phyloP scores from a whole-genome alignment of 768 basidiomycete species.

The Glaciozyma martinii region DNA sequence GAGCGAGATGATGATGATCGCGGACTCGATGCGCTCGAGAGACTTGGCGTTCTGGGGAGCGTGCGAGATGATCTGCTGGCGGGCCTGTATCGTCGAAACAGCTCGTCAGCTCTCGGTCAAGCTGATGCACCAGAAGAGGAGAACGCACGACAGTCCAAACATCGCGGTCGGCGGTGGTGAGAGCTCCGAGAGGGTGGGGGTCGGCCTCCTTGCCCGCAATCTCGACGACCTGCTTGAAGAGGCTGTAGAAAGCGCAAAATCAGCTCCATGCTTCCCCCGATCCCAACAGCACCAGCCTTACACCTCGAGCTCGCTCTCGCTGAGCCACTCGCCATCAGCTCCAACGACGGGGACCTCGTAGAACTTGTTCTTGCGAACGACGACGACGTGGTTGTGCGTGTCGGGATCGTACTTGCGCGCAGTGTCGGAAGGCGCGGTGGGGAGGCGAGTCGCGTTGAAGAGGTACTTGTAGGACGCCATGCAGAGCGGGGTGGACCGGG shows the following conservation, averaged over 20 bases:
- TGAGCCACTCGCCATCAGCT: slow-evolving; percentile 58
- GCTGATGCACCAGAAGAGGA: background rate
- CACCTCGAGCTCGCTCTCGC: slow-evolving; percentile 71
- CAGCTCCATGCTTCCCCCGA: background rate
- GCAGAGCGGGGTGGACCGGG: slow-evolving; percentile 64
- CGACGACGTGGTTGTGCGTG: slow-evolving; percentile 76
- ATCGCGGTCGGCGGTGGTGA: slow-evolving; percentile 84
- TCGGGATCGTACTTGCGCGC: slow-evolving; percentile 68
- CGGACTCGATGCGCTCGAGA: slow-evolving; percentile 73
- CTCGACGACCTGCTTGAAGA: slow-evolving; percentile 65
- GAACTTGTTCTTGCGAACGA: slow-evolving; percentile 83
- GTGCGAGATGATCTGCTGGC: slow-evolving; percentile 23
- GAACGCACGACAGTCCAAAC: slow-evolving; percentile 58
- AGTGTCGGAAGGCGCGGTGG: slow-evolving; percentile 69
- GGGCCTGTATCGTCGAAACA: slow-evolving; percentile 6
- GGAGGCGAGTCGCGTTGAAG: slow-evolving; percentile 91
- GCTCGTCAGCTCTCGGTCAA: background rate
- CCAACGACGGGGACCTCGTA: slow-evolving; percentile 68
- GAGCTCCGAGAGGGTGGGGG: slow-evolving; percentile 59
- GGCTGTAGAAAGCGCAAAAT: slow-evolving; percentile 11
- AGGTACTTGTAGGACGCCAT: slow-evolving; percentile 96
- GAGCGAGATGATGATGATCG: slow-evolving; percentile 76
- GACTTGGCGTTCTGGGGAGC: slow-evolving; percentile 33
- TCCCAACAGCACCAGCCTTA: slow-evolving; percentile 36
- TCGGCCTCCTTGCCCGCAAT: slow-evolving; percentile 48